Evolutionary conservation across 148 eudicot genomes (phyloP).

Genomic region (Vaccinium macrocarpon): DNA sequence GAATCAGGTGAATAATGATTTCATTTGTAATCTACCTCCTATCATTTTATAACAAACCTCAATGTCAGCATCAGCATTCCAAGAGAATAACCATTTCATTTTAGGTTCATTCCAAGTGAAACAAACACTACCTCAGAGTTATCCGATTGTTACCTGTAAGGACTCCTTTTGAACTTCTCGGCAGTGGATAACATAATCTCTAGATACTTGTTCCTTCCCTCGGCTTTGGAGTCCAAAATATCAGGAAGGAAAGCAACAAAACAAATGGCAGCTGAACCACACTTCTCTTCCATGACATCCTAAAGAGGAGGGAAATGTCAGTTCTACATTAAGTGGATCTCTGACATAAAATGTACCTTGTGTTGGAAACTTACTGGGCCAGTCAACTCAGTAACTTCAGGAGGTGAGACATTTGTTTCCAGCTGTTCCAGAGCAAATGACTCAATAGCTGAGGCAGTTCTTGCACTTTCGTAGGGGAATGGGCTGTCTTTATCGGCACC

Average conservation of each 20-base stretch:
- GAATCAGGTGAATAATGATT: background rate
- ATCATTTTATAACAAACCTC: background rate
- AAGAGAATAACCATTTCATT: background rate
- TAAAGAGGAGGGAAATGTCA: constrained; percentile 23
- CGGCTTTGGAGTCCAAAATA: constrained; percentile 90
- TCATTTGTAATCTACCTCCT: background rate
- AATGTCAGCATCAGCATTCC: background rate
- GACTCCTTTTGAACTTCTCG: constrained; percentile 82
- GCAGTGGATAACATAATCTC: constrained; percentile 76
- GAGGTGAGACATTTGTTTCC: constrained; percentile 80
- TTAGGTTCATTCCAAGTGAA: background rate
- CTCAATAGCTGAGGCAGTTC: constrained; percentile 85
- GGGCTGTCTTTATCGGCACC: constrained; percentile 96
- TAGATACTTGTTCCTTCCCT: constrained; percentile 88
- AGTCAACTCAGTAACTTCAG: constrained; percentile 82
- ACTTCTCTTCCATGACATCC: constrained; percentile 93
- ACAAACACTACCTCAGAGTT: background rate
- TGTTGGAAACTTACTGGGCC: constrained; percentile 50
- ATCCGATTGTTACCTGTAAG: constrained; percentile 63
- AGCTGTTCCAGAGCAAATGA: constrained; percentile 82
- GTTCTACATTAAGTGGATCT: background rate
- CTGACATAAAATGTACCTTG: background rate
- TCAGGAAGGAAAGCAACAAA: constrained; percentile 92
- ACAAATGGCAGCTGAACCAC: constrained; percentile 94
- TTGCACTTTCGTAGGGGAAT: constrained; percentile 74